Evolutionary conservation across 805 yeast genomes (phyloP), one percentile per base, ranked within the genome.

Genomic region (Candida oleophila): DNA sequence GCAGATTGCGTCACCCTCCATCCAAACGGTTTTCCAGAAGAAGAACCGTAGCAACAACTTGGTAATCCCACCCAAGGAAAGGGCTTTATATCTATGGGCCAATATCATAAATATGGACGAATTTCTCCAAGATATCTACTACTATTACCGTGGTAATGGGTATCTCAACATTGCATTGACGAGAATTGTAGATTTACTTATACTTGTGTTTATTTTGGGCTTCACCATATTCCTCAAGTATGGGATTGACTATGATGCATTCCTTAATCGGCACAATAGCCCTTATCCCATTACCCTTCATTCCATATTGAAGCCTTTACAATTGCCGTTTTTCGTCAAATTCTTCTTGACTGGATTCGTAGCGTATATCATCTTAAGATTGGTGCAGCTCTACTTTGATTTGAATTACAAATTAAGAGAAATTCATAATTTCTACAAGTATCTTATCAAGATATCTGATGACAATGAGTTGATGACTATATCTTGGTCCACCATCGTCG

Each of bases 41-140:
- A 37, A 46, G 33, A 45, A 48, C 41, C 19, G 53, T n/a, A 20
- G 18, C 12, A 45, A 48, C 18, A 48, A 46, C 20, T 54, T 60
- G 41, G 48, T 65, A 3, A 70, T 73, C 19, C 75, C 77, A 14
- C 76, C 76, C 3, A 65, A 64, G 41, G 97, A 91, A 59, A 71
- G 89, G 42, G 96, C 98, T 0, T 70, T 87, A 15, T 94, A 97
- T 89, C 77, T 89, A 49, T 94, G 99, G 98, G 96, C 98, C 1
- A 94, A 94, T 58, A 89, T 94, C 20, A 89, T 87, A 54, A 94
- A 94, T 63, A 76, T 94, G 62, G 99, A 94, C 67, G 78, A 81
- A 40, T 94, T 92, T 56, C 71, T 94, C 16, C 82, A 81, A 44
- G 96, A 92, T 55, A 79, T 91, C 9, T 94, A 94, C 65, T 75